phyloP scores from a whole-genome alignment of 805 yeast species.

The Lachancea sp. region DNA sequence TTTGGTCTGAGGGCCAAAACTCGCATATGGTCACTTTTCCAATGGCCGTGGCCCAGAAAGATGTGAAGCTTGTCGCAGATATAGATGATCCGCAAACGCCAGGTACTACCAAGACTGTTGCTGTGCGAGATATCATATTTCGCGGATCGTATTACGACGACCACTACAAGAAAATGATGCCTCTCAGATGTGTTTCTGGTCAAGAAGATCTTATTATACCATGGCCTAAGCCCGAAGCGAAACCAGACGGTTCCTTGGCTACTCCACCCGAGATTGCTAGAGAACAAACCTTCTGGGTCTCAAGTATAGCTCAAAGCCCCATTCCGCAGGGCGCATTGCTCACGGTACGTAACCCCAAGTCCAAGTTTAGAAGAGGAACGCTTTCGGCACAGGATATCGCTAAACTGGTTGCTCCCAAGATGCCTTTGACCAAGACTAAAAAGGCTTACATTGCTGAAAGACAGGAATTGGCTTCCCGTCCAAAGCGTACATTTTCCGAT shows the following conservation, averaged over 20 bases:
- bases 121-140: conserved; percentile 66
- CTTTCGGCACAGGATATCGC: conserved; percentile 58
- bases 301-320: conserved; percentile 58
- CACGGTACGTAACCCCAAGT: conserved; percentile 71
- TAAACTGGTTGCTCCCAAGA: conserved; percentile 58
- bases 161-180: conserved; percentile 64
- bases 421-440: conserved; percentile 67
- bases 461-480: conserved; percentile 39
- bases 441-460: conserved; percentile 55
- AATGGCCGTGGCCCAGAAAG: conserved; percentile 48
- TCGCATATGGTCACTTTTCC: conserved; percentile 71
- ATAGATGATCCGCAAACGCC: conserved; percentile 51
- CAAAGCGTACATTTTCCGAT: conserved; percentile 37
- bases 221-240: conserved; percentile 68
- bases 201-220: conserved; percentile 70
- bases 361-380: conserved; percentile 58
- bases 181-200: conserved; percentile 68
- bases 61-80: conserved; percentile 73
- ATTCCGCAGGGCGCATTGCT: conserved; percentile 60
- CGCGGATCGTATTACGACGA: conserved; percentile 69
- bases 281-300: conserved; percentile 70
- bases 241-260: conserved; percentile 51
- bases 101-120: conserved; percentile 62
- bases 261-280: conserved; percentile 53
- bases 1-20: conserved; percentile 67